Evolutionary conservation across 139 green algal species (phyloP), one percentile per base, ranked within the genome.

Genomic region (Gonium pectorale): DNA sequence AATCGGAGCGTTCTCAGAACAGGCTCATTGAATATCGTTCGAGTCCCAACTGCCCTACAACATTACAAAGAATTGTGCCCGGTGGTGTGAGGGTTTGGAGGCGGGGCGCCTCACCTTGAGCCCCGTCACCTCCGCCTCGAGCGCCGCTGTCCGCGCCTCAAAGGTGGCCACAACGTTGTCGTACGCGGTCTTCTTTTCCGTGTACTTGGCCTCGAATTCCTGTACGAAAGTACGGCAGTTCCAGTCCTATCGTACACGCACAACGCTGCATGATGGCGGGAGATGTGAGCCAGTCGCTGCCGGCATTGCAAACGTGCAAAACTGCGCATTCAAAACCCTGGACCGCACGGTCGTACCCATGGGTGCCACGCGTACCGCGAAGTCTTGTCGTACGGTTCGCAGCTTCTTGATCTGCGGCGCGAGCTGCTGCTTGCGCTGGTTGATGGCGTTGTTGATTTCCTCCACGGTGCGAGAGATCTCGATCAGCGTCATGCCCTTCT

Each of bases 401-500:
- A 90, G 86, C 70, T 89, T 89, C 56, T 90, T 90, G 70, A 92
- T 88, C 54, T 89, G 78, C 21, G 86, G 89, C 51, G 84, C 86
- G 41, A 90, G 86, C 41, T 87, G 67, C 71, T 73, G 67, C 75
- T 92, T 92, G 73, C 85, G 78, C 44, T 89, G 81, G 46, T 86
- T 88, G 80, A 90, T 90, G 44, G 79, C 86, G 49, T 62, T 74
- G 81, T 86, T 90, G 82, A 89, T 93, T 46, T 91, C 68, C 67
- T 90, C 83, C 38, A 93, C 80, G 0, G 89, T 90, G 11, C 59
- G 46, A n/a, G 49, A 64, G 49, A 93, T 91, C 88, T 93, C 88
- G 52, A 67, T 40, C 37, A 92, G 85, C 40, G 88, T 92, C 78
- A 88, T 89, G 74, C 88, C 88, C 88, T 93, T 93, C 35, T 80